Conservation (phyloP, 2,329 filamentous ascomycete species). For the Chaetomium strumarium region DNA sequence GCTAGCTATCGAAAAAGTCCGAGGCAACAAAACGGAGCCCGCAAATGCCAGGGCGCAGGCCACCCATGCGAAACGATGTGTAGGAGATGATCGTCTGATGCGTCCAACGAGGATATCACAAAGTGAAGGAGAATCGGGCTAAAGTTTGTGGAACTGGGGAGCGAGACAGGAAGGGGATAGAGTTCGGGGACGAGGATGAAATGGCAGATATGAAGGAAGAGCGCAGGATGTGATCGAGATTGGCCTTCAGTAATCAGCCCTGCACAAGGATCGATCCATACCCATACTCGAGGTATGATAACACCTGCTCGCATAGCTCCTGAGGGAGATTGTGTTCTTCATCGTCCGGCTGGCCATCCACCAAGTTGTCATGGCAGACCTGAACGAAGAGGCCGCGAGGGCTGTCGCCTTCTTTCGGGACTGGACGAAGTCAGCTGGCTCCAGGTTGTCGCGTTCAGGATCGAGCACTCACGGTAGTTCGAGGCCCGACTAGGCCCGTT, state of each 20-base stretch:
- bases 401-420: slow-evolving; percentile 23
- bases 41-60: too few species aligned
- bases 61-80: too few species aligned
- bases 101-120: too few species aligned
- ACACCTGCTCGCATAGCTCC: slow-evolving; percentile 14
- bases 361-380: slow-evolving; percentile 26
- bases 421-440: slow-evolving; percentile 1
- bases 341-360: neutral
- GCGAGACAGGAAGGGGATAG: too few species aligned
- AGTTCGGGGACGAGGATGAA: too few species aligned
- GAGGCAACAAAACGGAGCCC: too few species aligned
- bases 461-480: slow-evolving; percentile 13
- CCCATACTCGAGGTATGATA: neutral
- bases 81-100: too few species aligned
- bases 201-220: neutral
- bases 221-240: too few species aligned
- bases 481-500: neutral
- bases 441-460: too few species aligned
- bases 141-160: too few species aligned
- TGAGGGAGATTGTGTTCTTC: slow-evolving; percentile 18
- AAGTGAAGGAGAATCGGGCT: too few species aligned
- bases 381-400: slow-evolving; percentile 30
- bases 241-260: neutral
- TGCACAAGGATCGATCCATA: slow-evolving; percentile 1
- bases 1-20: too few species aligned